Evolutionary conservation across 306 rosid genomes (phyloP), one percentile per base, ranked within the genome.

Genomic region (Rosa lucieae): DNA sequence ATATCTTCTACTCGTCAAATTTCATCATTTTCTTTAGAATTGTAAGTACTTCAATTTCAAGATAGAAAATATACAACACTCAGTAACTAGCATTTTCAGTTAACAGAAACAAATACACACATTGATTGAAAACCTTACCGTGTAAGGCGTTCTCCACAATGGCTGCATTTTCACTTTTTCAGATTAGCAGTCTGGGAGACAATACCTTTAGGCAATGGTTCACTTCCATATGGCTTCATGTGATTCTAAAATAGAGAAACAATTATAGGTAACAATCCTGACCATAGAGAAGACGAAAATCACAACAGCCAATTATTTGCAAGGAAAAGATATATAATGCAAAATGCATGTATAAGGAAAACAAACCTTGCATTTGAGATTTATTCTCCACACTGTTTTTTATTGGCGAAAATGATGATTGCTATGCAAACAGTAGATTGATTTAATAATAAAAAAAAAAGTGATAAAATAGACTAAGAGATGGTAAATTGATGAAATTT

Each of bases 121-220:
- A 72, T 5, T 63, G 43, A 13, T 40, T 13, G 70, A 48, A 65
- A 17, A 66, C 67, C 39, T 80, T 72, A 70, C 82, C 86, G 68
- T 67, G 51, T 77, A 79, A 72, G 40, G 8, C 0, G 79, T 61
- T 21, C 85, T 86, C 97, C 97, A 91, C 46, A 95, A 65, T 18
- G 88, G 90, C 77, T 86, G 83, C 93, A 88, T n/a, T n/a, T n/a
- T n/a, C n/a, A n/a, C n/a, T n/a, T 55, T 55, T 90, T 90, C 75
- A 95, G 81, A 83, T 87, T 83, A 3, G 98, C 84, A 80, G 92
- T 91, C 75, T 73, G 51, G 59, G 87, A 67, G 47, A 95, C 81
- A 78, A 95, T 89, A 47, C 93, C 99, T 76, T 55, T 71, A 63
- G 99, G 99, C 77, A 95, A 88, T 47, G 90, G 84, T 82, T 91